These are phyloP conservation scores for Delonix regia DNA, from an alignment of 306 rosid species.

Conservation along the genomic window DNA sequence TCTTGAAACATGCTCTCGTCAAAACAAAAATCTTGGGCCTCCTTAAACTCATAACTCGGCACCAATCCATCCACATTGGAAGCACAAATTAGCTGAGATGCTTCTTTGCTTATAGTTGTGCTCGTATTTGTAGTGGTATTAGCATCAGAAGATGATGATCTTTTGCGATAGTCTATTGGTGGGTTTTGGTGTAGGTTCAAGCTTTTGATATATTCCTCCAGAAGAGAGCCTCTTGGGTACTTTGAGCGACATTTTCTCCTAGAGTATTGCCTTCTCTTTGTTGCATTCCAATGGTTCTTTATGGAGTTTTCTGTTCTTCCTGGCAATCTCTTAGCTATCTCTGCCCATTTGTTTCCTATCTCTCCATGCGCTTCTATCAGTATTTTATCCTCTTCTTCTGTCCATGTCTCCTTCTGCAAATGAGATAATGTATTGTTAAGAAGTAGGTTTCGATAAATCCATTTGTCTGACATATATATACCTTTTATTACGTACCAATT, in stretches of 20 bases:
- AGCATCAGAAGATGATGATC: slow-evolving; percentile 22
- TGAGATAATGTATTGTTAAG: too few species aligned
- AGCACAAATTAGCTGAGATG: neutral
- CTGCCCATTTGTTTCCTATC: slow-evolving; percentile 98
- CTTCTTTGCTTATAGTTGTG: slow-evolving; percentile 11
- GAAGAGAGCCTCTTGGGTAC: slow-evolving; percentile 70
- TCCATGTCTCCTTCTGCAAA: slow-evolving; percentile 88
- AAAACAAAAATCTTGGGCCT: slow-evolving; percentile 59
- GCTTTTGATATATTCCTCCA: slow-evolving; percentile 82
- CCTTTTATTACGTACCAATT: too few species aligned
- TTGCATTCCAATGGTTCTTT: slow-evolving; percentile 97
- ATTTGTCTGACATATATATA: too few species aligned
- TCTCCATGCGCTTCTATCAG: slow-evolving; percentile 76
- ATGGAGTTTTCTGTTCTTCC: slow-evolving; percentile 98
- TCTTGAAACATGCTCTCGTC: slow-evolving; percentile 65
- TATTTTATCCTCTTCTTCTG: slow-evolving; percentile 80
- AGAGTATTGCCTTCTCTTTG: slow-evolving; percentile 88
- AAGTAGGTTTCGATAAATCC: too few species aligned
- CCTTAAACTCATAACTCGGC: slow-evolving; percentile 54
- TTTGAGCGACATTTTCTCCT: slow-evolving; percentile 85
- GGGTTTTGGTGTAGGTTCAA: slow-evolving; percentile 64
- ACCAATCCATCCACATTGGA: slow-evolving; percentile 38
- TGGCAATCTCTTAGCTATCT: slow-evolving; percentile 80
- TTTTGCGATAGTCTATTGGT: slow-evolving; percentile 44
- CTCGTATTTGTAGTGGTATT: slow-evolving; percentile 15